Percentiles rank a stretch among this genome's conserved stretches.
Conservation (phyloP, 1,139 yeast genomes). For the Yamadazyma trypodendri region DNA sequence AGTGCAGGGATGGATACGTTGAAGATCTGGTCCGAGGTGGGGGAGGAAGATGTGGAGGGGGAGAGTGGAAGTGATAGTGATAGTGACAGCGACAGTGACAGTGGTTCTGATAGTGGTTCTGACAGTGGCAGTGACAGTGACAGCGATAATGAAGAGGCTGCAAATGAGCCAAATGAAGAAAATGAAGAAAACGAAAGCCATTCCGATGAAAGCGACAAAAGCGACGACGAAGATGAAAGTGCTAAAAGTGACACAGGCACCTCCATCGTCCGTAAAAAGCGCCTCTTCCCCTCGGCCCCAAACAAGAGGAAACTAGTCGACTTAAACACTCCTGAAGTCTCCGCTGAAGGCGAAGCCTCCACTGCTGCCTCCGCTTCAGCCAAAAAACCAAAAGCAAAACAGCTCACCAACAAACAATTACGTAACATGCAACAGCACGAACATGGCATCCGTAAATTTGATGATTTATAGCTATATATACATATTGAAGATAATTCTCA, state of each 20-base stretch:
- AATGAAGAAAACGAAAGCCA: slow-evolving; percentile 3
- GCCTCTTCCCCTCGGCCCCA: slow-evolving; percentile 11
- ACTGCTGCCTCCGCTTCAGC: slow-evolving; percentile 15
- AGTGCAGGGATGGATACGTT: slow-evolving; percentile 82
- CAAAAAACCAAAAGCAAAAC: slow-evolving; percentile 33
- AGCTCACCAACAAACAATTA: slow-evolving; percentile 45
- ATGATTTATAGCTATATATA: slow-evolving; percentile 46
- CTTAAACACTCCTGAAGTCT: neutral
- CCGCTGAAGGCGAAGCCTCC: slow-evolving; percentile 3
- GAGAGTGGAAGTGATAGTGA: slow-evolving; percentile 16
- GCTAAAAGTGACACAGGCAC: neutral
- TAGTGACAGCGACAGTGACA: slow-evolving; percentile 14
- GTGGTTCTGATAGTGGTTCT: slow-evolving; percentile 9
- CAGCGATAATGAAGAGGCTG: slow-evolving; percentile 6
- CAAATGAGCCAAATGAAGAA: slow-evolving; percentile 17
- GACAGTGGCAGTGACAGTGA: slow-evolving; percentile 8
- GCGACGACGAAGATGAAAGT: neutral
- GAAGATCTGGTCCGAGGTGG: slow-evolving; percentile 64
- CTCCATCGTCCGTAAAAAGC: slow-evolving; percentile 15
- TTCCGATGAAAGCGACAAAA: neutral
- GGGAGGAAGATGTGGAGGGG: slow-evolving; percentile 18
- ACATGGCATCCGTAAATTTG: slow-evolving; percentile 68
- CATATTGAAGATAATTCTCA: too few species aligned
- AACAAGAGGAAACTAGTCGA: slow-evolving; percentile 21
- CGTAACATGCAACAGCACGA: slow-evolving; percentile 53